These are phyloP conservation scores for Boletus smithii DNA, from an alignment of 1,284 basidiomycete species.

Conservation along the genomic window DNA sequence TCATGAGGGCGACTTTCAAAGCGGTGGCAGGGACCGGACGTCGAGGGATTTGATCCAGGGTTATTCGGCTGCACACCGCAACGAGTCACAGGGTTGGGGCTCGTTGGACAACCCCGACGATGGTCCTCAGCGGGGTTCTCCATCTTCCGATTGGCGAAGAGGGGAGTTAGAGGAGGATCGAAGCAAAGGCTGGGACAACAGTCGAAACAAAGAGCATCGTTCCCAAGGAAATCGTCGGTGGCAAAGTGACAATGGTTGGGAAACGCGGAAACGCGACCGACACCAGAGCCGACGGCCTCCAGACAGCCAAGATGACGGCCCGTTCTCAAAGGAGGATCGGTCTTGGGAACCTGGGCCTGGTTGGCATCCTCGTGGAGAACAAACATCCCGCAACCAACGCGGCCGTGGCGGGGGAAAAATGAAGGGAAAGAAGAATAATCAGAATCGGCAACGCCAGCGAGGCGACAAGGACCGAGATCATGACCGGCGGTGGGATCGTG, in stretches of 20 bases:
- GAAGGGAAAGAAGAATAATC: conserved; percentile 38
- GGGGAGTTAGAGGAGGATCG: conserved; percentile 33
- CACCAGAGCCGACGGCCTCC: conserved; percentile 32
- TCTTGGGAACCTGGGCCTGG: conserved; percentile 63
- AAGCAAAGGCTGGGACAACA: conserved; percentile 30
- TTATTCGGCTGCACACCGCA: conserved; percentile 40
- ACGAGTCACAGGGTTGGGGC: conserved; percentile 43
- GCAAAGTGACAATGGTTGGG: conserved; percentile 41
- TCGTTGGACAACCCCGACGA: conserved; percentile 38
- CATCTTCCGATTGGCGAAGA: conserved; percentile 38
- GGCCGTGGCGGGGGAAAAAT: conserved; percentile 37
- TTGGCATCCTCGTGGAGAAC: conserved; percentile 47
- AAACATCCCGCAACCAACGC: conserved; percentile 38
- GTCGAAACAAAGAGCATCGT: conserved; percentile 25
- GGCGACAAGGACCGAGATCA: conserved; percentile 38
- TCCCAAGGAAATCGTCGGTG: conserved; percentile 35
- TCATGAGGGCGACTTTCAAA: conserved; percentile 39
- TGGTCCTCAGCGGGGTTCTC: conserved; percentile 42
- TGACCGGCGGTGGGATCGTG: conserved; percentile 47
- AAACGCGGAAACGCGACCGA: conserved; percentile 34
- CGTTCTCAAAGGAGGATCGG: conserved; percentile 39
- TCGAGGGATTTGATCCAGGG: conserved; percentile 43
- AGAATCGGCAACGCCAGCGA: conserved; percentile 55
- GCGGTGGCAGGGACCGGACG: conserved; percentile 43
- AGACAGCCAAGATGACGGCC: conserved; percentile 30